Evolutionary conservation across 2,329 filamentous ascomycete genomes (phyloP), one percentile per base, ranked within the genome.

Genomic region (Biscogniauxia marginata): DNA sequence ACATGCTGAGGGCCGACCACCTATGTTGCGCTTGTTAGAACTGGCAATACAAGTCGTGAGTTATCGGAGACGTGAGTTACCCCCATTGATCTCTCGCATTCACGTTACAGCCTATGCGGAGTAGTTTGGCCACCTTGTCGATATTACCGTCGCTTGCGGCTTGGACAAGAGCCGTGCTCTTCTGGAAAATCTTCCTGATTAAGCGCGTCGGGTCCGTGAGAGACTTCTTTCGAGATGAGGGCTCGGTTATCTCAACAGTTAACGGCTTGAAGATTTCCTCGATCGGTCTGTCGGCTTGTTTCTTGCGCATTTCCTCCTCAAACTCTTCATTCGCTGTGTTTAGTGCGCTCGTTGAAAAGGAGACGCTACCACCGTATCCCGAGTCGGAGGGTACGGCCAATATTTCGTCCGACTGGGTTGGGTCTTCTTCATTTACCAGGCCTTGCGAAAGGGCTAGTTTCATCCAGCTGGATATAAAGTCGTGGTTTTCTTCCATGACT

Each of bases 81-180:
- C 67, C 61, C 67, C 64, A 68, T 48, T 62, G 54, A 51, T 69
- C 67, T 24, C 61, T 57, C 13, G 63, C 68, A 55, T 70, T 70
- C 7, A 68, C 62, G n/a, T 67, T 63, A 19, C 65, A 64, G 5
- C 63, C 65, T 9, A 66, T 52, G 30, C 61, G 57, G 16, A 70
- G 62, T 11, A 70, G 52, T 53, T 63, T 62, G 3, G 61, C 63
- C 7, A 69, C 59, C 49, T 59, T 64, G 9, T 63, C 54, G 7
- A 62, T 55, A n/a, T 68, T 60, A 3, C 65, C 60, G 46, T 70
- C 65, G 51, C 65, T 67, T 11, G 65, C 64, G 5, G 68, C 67
- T 50, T 70, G 57, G 45, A 69, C 63, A 25, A 71, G 65, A 19
- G 62, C 64, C 45, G 60, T 65, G 21, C 65, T 64, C 52, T 67